Percentiles rank a stretch among this genome's conserved stretches.
phyloP scores from a whole-genome alignment of 169 alveolate genomes.

The Plasmodium inui region DNA sequence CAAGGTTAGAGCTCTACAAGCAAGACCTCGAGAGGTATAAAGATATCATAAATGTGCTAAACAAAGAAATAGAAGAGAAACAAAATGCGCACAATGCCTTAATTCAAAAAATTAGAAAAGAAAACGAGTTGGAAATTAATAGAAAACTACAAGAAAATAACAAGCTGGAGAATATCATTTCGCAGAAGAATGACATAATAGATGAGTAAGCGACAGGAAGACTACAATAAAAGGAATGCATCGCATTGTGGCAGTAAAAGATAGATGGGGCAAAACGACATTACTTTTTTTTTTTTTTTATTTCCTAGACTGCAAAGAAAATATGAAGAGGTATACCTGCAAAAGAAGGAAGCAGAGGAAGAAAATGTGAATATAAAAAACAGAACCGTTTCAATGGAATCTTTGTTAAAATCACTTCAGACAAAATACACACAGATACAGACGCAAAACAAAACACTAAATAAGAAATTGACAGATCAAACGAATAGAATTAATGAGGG shows the following conservation, averaged over 20 bases:
- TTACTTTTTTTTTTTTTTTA: constrained; percentile 20
- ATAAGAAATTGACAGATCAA: constrained; percentile 73
- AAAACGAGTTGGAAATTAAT: constrained; percentile 69
- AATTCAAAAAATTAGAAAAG: constrained; percentile 76
- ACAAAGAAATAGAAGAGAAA: constrained; percentile 76
- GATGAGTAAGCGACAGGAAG: constrained; percentile 58
- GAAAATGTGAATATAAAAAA: constrained; percentile 77
- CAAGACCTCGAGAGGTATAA: constrained; percentile 76
- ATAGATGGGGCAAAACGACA: background rate
- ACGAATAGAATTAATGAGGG: constrained; percentile 76
- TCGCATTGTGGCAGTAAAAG: background rate
- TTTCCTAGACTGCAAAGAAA: constrained; percentile 64
- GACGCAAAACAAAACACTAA: constrained; percentile 66
- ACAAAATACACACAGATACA: constrained; percentile 75
- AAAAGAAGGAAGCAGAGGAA: constrained; percentile 76
- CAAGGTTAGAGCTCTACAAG: constrained; percentile 74
- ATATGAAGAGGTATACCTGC: constrained; percentile 76
- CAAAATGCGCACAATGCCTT: constrained; percentile 62
- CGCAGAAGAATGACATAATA: constrained; percentile 76
- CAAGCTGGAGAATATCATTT: constrained; percentile 73
- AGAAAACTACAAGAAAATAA: constrained; percentile 74
- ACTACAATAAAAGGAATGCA: constrained; percentile 16
- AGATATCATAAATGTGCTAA: constrained; percentile 76
- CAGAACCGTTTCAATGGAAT: constrained; percentile 76
- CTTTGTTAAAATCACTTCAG: constrained; percentile 73